Base-by-base conservation (phyloP, 2,329 filamentous ascomycete species). In the Ascochyta pisi region DNA sequence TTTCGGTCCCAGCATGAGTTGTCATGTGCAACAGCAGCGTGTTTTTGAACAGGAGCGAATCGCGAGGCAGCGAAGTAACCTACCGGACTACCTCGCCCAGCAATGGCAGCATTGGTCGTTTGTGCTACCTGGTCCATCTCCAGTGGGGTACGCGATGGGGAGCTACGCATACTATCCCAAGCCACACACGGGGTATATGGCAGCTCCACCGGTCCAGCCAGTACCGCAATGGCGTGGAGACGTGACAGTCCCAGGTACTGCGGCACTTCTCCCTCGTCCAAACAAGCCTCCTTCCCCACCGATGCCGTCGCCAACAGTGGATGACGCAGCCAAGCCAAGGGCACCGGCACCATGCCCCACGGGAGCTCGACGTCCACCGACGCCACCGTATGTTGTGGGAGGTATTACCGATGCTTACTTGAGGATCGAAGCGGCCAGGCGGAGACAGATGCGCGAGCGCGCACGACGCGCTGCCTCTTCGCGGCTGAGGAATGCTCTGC, bases 381-480 rank as follows among this genome's bases (percentile, higher is more conserved):
- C 16, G 7, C 42, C 48, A 8, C 42, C 46, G 3, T 55, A 38
- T 19, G 27, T 55, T 10, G 46, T 50, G 37, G 53, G 53, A 10
- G 27, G 29, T 23, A 13, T 55, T 6, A 50, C 46, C 15, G 46
- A 55, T n/a, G 53, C 53, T 1, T 50, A 41, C 22, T 9, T 38
- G n/a, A 55, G 53, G 31, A 42, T 55, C 10, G 35, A 55, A 24
- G 53, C 42, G 19, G 53, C 37, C 12, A 46, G 33, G 39, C 31
- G 23, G 6, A 38, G 27, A 24, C 34, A 48, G 22, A n/a, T 48
- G 33, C 38, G 42, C 6, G 31, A 44, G 31, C 43, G 54, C 1
- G 37, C 33, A 34, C 39, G 33, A 22, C 37, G 41, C 0, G 19
- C 27, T 4, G 37, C 13, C 5, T 23, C 33, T 6, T 33, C 19